Conservation (phyloP, 805 yeast species). For the Schizosaccharomyces osmophilus region DNA sequence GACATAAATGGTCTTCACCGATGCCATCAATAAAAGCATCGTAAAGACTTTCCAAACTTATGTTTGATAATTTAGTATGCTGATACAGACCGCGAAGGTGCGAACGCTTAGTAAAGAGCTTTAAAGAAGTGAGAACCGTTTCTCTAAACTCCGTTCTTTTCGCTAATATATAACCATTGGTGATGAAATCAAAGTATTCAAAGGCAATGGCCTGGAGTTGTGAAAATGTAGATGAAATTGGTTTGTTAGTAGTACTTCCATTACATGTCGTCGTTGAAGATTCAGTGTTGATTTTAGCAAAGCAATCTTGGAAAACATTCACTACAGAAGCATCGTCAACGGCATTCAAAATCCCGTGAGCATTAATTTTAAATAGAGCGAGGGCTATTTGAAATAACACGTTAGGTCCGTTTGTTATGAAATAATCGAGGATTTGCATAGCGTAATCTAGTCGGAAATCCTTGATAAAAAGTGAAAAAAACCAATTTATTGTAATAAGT, state of each 20-base stretch:
- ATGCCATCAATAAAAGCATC: conserved; percentile 64
- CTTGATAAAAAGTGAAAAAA: conserved; percentile 63
- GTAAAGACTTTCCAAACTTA: conserved; percentile 47
- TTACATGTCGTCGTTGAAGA: conserved; percentile 48
- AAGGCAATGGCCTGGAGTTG: conserved; percentile 77
- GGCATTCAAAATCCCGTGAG: conserved; percentile 52
- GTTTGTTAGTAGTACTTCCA: conserved; percentile 41
- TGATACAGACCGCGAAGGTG: conserved; percentile 70
- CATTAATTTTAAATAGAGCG: conserved; percentile 72
- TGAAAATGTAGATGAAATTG: conserved; percentile 34
- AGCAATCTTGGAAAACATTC: conserved; percentile 60
- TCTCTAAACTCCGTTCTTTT: conserved; percentile 49
- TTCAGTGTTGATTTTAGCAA: conserved; percentile 40
- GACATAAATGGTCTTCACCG: conserved; percentile 30
- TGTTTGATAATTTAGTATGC: conserved; percentile 31
- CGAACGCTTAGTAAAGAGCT: conserved; percentile 71
- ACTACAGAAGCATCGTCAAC: conserved; percentile 86
- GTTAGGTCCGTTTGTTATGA: conserved; percentile 71
- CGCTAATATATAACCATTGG: conserved; percentile 46
- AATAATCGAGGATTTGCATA: conserved; percentile 69
- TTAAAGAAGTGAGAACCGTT: conserved; percentile 62
- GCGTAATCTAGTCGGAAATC: conserved; percentile 91
- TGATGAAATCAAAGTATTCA: conserved; percentile 61
- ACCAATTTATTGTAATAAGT: conserved; percentile 91
- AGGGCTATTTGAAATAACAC: conserved; percentile 79